phyloP scores from a whole-genome alignment of 163 green algal species.

The Coccomyxa subellipsoidea region DNA sequence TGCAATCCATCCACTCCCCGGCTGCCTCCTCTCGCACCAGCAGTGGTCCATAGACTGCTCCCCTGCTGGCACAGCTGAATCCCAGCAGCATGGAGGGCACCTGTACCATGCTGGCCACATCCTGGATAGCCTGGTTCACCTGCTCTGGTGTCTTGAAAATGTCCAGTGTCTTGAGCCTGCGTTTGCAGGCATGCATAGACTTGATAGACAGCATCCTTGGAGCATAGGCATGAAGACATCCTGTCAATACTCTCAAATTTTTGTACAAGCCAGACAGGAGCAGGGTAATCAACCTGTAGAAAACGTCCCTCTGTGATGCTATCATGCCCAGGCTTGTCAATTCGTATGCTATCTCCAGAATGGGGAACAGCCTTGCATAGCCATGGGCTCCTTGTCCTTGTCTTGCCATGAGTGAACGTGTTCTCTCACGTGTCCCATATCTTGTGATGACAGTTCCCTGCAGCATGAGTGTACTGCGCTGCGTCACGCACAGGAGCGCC shows the following conservation, averaged over 20 bases:
- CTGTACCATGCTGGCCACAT: conserved; percentile 18
- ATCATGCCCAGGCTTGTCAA: conserved; percentile 38
- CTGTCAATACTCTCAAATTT: no score
- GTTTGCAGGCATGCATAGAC: background rate
- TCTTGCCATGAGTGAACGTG: background rate
- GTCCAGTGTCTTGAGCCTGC: background rate
- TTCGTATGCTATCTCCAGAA: conserved; percentile 56
- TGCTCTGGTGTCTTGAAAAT: conserved; percentile 14
- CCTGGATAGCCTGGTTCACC: conserved; percentile 42
- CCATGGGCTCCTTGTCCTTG: background rate
- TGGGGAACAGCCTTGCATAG: conserved; percentile 21
- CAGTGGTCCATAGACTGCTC: conserved; percentile 36
- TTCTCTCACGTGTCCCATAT: background rate
- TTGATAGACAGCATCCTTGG: no score
- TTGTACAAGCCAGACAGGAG: background rate
- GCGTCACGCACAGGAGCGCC: background rate
- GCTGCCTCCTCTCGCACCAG: conserved; percentile 8
- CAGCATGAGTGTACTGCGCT: background rate
- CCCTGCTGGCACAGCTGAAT: conserved; percentile 46
- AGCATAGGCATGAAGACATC: no score
- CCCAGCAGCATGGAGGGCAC: conserved; percentile 48
- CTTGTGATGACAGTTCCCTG: background rate
- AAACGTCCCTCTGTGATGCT: conserved; percentile 63
- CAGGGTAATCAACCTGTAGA: conserved; percentile 57
- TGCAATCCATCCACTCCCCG: conserved; percentile 48